phyloP scores from a whole-genome alignment of 306 rosid genomes.

The Trichosanthes truncata region DNA sequence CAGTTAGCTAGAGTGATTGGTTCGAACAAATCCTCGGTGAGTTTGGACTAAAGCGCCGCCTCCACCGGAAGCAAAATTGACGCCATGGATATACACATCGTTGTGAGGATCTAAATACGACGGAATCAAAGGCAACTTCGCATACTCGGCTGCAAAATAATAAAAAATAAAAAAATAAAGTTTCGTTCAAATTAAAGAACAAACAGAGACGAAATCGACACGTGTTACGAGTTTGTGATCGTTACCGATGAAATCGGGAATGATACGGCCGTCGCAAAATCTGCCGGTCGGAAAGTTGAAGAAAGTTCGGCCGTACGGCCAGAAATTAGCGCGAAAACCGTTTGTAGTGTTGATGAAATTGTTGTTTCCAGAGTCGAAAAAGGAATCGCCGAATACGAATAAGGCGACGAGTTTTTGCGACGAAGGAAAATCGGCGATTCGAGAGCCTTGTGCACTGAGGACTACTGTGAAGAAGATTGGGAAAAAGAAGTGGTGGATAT shows the following conservation, averaged over 20 bases:
- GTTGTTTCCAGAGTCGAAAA: constrained; percentile 31
- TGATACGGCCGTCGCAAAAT: constrained; percentile 22
- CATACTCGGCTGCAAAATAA: constrained; percentile 39
- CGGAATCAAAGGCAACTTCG: constrained; percentile 31
- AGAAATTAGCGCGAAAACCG: constrained; percentile 4
- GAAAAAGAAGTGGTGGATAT: no score
- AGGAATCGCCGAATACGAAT: constrained; percentile 30
- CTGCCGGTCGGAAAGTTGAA: constrained; percentile 30
- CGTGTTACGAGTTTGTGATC: no score
- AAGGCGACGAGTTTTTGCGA: constrained; percentile 10
- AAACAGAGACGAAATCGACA: no score
- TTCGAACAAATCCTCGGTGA: constrained; percentile 25
- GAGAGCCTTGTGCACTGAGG: no score
- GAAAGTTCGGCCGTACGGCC: constrained; percentile 28
- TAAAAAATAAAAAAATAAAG: no score
- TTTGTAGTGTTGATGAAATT: constrained; percentile 29
- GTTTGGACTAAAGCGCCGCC: constrained; percentile 51
- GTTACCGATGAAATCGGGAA: constrained; percentile 32
- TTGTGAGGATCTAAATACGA: constrained; percentile 34
- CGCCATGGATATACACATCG: constrained; percentile 22
- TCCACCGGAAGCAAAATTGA: constrained; percentile 56
- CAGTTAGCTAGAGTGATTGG: no score
- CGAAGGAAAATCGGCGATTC: not conserved
- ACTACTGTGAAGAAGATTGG: no score
- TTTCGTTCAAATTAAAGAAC: no score